Evolutionary conservation across 352 stramenopile species (phyloP).

Genomic region (Globisporangium radiosum): DNA sequence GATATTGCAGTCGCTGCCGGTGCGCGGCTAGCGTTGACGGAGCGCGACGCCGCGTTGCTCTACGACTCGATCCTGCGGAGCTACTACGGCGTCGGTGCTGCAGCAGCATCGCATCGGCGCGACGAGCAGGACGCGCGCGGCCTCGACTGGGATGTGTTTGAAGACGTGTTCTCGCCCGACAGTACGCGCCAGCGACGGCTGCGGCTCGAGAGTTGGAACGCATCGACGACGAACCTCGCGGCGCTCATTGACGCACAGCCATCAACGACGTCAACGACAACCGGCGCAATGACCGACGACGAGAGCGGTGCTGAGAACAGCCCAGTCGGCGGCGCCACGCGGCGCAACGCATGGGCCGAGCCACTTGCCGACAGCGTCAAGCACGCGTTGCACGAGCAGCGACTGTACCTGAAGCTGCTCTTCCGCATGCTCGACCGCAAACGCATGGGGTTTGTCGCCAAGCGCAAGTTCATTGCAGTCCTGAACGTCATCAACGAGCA

Average conservation of each 20-base stretch:
- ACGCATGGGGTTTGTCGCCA: constrained; percentile 51
- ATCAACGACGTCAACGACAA: constrained; percentile 6
- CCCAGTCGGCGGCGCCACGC: not conserved
- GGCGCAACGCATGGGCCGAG: constrained; percentile 56
- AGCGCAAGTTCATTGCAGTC: constrained; percentile 61
- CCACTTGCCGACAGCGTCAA: constrained; percentile 66
- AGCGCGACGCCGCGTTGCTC: constrained; percentile 39
- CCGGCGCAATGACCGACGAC: constrained; percentile 12
- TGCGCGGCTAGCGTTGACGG: constrained; percentile 19
- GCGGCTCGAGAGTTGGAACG: constrained; percentile 51
- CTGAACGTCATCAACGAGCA: constrained; percentile 78
- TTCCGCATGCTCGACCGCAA: constrained; percentile 75
- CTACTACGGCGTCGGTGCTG: constrained; percentile 47
- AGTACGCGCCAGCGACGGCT: constrained; percentile 56
- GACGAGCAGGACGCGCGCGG: constrained; percentile 33
- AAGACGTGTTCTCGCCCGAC: constrained; percentile 71
- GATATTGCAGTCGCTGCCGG: constrained; percentile 44
- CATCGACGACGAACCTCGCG: constrained; percentile 53
- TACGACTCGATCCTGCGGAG: constrained; percentile 60
- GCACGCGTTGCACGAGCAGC: constrained; percentile 70
- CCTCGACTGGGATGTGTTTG: constrained; percentile 66
- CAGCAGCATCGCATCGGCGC: constrained; percentile 3
- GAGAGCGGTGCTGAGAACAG: constrained; percentile 25
- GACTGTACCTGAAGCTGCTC: constrained; percentile 74
- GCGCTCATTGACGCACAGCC: constrained; percentile 1